Evolutionary conservation across 2,329 filamentous ascomycete species (phyloP).

Genomic region (Cephalotrichum gorgonifer): DNA sequence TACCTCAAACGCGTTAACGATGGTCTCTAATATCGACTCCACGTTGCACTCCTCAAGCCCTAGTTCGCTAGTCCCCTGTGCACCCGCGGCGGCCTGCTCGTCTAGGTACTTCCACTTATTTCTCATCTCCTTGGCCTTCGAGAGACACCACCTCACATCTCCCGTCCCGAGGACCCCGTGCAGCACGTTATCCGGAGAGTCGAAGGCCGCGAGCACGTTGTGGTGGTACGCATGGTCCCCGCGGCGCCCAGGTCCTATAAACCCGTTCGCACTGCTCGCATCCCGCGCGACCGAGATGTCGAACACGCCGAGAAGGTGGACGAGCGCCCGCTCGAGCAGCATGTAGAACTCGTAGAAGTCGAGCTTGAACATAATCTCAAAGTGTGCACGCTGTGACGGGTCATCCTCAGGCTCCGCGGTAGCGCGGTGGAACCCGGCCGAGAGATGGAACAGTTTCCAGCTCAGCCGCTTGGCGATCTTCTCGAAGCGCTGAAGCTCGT

Average conservation of each 20-base stretch:
- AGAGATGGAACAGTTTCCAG: slow-evolving; percentile 54
- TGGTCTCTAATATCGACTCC: slow-evolving; percentile 43
- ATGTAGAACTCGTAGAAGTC: slow-evolving; percentile 72
- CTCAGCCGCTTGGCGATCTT: slow-evolving; percentile 33
- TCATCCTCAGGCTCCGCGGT: slow-evolving; percentile 12
- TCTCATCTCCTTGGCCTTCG: slow-evolving; percentile 57
- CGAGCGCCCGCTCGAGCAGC: slow-evolving; percentile 59
- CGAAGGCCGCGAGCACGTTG: slow-evolving; percentile 55
- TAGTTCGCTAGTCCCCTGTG: slow-evolving; percentile 15
- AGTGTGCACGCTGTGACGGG: slow-evolving; percentile 21
- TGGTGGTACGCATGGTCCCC: slow-evolving; percentile 52
- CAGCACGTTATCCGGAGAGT: slow-evolving; percentile 46
- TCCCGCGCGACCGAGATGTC: slow-evolving; percentile 36
- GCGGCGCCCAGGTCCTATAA: not conserved
- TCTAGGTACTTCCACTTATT: slow-evolving; percentile 65
- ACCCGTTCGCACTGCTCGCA: not conserved
- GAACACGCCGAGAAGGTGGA: slow-evolving; percentile 55
- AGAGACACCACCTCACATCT: slow-evolving; percentile 46
- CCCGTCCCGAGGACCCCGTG: slow-evolving; percentile 42
- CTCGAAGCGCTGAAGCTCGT: slow-evolving; percentile 9
- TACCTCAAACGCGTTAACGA: slow-evolving; percentile 49
- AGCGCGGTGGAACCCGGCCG: slow-evolving; percentile 44
- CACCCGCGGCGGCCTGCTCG: slow-evolving; percentile 22
- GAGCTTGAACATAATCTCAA: slow-evolving; percentile 63
- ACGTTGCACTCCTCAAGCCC: slow-evolving; percentile 50